Conservation (phyloP, 2,329 filamentous ascomycete genomes). For the Trichoderma citrinoviride region DNA sequence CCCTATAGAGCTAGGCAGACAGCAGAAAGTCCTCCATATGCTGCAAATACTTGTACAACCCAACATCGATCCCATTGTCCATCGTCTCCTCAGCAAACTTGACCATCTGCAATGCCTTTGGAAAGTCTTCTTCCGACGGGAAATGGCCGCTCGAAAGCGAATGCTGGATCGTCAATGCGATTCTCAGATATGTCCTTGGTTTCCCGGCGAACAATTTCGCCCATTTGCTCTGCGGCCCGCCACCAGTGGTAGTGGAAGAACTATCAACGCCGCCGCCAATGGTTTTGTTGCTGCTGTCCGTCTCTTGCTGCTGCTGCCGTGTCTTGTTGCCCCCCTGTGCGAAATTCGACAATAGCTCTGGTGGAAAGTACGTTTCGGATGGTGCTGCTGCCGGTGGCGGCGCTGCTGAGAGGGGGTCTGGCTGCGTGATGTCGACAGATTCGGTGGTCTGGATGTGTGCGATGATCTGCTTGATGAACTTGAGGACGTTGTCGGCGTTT, state of each 20-base stretch:
- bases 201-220: background rate
- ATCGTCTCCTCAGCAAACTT: slow-evolving; percentile 4
- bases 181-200: slow-evolving; percentile 7
- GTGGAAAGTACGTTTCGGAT: background rate
- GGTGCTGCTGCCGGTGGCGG: background rate
- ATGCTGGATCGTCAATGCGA: slow-evolving; percentile 15
- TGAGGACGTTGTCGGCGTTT: slow-evolving; percentile 11
- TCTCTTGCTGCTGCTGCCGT: background rate
- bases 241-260: no score
- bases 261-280: no score
- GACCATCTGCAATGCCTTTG: slow-evolving; percentile 8
- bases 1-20: background rate
- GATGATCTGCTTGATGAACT: slow-evolving; percentile 15
- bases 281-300: no score
- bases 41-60: slow-evolving; percentile 14
- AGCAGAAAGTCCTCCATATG: slow-evolving; percentile 12
- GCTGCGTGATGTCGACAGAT: background rate
- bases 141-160: slow-evolving; percentile 8
- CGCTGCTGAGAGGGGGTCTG: no score
- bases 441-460: slow-evolving; percentile 14
- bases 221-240: slow-evolving; percentile 7
- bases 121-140: slow-evolving; percentile 11
- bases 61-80: background rate
- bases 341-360: slow-evolving; percentile 1
- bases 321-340: background rate